Conservation (phyloP, 2,329 filamentous ascomycete species). For the Lojkania enalia region DNA sequence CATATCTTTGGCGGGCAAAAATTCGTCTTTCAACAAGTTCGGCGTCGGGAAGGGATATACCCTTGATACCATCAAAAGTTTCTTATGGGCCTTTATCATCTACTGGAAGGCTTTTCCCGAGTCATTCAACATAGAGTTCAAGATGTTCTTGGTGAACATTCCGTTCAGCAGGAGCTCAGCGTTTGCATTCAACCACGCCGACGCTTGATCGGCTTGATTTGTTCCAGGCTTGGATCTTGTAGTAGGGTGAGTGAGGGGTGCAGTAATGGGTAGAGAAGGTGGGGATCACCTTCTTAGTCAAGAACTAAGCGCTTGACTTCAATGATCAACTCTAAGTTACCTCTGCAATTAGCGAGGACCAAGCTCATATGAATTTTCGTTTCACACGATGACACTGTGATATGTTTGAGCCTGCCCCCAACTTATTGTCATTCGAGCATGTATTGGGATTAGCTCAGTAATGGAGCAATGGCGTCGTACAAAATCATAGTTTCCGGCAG, state of each 20-base stretch:
- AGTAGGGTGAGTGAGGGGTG: not conserved
- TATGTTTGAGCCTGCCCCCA: no score
- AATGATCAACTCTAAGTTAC: no score
- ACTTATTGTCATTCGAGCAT: no score
- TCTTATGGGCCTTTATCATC: constrained; percentile 28
- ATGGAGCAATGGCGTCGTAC: no score
- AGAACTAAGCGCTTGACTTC: not conserved
- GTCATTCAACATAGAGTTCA: constrained; percentile 19
- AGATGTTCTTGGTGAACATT: constrained; percentile 2
- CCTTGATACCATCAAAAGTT: constrained; percentile 39
- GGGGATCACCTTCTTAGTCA: not conserved
- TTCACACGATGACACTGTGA: no score
- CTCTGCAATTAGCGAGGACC: no score
- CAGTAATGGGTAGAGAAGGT: no score
- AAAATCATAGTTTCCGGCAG: no score
- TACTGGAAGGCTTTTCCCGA: constrained; percentile 21
- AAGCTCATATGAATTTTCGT: no score
- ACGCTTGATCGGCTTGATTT: no score
- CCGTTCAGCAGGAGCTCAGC: not conserved
- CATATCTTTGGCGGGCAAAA: constrained; percentile 43
- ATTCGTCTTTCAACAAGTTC: constrained; percentile 48
- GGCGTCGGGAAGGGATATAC: constrained; percentile 42
- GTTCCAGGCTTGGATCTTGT: not conserved
- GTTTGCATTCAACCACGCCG: not conserved
- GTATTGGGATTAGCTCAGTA: no score